Evolutionary conservation across 2,329 filamentous ascomycete genomes (phyloP).

Genomic region (Byssoonygena ceratinophila): DNA sequence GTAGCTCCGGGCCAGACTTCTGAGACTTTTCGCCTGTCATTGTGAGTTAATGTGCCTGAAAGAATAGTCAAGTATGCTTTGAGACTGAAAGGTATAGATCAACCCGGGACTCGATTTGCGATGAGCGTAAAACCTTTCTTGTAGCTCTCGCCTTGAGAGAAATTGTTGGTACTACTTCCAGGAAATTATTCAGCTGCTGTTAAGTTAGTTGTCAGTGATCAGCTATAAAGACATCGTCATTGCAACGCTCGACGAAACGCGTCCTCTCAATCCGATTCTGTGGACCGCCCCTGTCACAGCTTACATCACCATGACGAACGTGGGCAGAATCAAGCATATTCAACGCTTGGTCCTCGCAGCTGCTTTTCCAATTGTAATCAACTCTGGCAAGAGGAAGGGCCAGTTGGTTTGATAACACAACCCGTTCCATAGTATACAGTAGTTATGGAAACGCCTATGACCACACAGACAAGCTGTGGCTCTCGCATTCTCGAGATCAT

Average conservation of each 20-base stretch:
- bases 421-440: too few species aligned
- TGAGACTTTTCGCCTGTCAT: slow-evolving; percentile 2
- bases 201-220: neutral
- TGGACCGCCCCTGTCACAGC: neutral
- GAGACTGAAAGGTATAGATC: too few species aligned
- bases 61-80: neutral
- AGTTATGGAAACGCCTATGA: too few species aligned
- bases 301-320: slow-evolving; percentile 9
- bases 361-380: neutral
- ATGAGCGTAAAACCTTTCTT: too few species aligned
- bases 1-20: slow-evolving; percentile 1
- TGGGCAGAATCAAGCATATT: slow-evolving; percentile 1
- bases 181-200: too few species aligned
- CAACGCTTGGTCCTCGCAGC: neutral
- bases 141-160: too few species aligned
- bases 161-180: too few species aligned
- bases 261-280: too few species aligned
- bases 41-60: neutral
- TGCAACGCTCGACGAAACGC: too few species aligned
- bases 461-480: too few species aligned
- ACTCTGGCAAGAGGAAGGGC: neutral
- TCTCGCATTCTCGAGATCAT: too few species aligned
- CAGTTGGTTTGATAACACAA: too few species aligned
- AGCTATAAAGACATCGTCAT: neutral
- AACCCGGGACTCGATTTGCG: neutral